Evolutionary conservation across 805 yeast species (phyloP), one percentile per base, ranked within the genome.

Genomic region (Kodamaea nitidulidarum): DNA sequence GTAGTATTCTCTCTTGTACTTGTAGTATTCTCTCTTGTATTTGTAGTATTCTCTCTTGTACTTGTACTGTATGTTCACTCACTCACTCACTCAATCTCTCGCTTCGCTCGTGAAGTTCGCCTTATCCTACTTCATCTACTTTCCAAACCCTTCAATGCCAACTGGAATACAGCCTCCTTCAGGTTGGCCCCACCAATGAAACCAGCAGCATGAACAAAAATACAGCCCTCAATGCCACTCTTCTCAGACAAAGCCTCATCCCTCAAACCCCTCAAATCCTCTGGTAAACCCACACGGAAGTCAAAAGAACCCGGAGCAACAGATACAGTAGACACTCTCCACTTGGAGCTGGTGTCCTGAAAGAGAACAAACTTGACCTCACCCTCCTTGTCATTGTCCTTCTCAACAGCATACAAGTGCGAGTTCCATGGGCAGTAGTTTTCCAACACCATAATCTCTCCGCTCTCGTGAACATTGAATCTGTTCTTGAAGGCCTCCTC

Each of bases 321-420:
- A n/a, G 96, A 82, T 17, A 91, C 97, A 4, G 97, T 90, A 35
- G 95, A 85, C 36, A 93, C 77, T 67, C 98, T 78, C 91, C 95
- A 87, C 35, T 74, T 71, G 27, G 70, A 66, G 10, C 78, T 65
- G n/a, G 82, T 72, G 55, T 90, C 96, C 21, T 80, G 67, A 64
- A 88, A 91, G 40, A 93, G 65, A 2, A 88, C 95, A 58, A 86
- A 91, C 42, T 84, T 67, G 33, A 81, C 77, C 41, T 70, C 66
- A 20, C 81, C 82, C 47, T 67, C 70, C 15, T 75, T 71, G 17
- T 66, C 64, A 48, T 75, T 64, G 42, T 74, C 81, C 48, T 69
- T 73, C 61, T 93, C 96, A 42, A 86, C 69, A 14, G 70, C 67
- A 58, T 78, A 87, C 35, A 91, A 69, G 59, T 93, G 98, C 56